Evolutionary conservation across 495 filamentous ascomycete genomes (phyloP).

Genomic region (Penicillium paradoxum): DNA sequence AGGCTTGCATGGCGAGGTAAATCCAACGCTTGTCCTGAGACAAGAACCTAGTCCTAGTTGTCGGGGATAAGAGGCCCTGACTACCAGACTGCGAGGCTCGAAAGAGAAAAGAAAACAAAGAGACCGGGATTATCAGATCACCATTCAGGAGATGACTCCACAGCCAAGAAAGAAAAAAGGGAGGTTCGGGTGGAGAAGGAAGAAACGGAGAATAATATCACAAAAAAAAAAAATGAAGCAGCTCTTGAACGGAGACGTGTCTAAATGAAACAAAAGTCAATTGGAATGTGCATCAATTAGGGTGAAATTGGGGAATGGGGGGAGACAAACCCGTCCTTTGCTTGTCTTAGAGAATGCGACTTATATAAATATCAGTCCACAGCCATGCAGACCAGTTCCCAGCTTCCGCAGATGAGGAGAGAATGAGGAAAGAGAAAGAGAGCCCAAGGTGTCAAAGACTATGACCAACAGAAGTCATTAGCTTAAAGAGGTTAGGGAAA

Average conservation of each 20-base stretch:
- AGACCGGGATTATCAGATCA: conserved; percentile 9
- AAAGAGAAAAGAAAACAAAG: background rate
- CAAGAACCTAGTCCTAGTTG: conserved; percentile 2
- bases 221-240: conserved; percentile 22
- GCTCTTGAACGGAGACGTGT: conserved; percentile 25
- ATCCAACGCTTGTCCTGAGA: conserved; percentile 7
- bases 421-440: conserved; percentile 19
- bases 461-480: conserved; percentile 22
- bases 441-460: conserved; percentile 15
- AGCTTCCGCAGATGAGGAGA: background rate
- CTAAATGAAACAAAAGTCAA: conserved; percentile 19
- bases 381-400: conserved; percentile 10
- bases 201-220: conserved; percentile 29
- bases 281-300: conserved; percentile 31
- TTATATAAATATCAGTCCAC: conserved; percentile 16
- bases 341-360: conserved; percentile 28
- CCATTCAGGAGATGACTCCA: conserved; percentile 11
- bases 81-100: conserved; percentile 6
- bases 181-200: conserved; percentile 50
- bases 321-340: conserved; percentile 25
- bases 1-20: conserved; percentile 75
- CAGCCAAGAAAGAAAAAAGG: background rate
- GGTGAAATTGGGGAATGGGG: conserved; percentile 19
- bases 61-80: background rate
- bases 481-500: conserved; percentile 24